Evolutionary conservation across 768 basidiomycete genomes (phyloP), one percentile per base, ranked within the genome.

Genomic region (Pleurotus tuoliensis): DNA sequence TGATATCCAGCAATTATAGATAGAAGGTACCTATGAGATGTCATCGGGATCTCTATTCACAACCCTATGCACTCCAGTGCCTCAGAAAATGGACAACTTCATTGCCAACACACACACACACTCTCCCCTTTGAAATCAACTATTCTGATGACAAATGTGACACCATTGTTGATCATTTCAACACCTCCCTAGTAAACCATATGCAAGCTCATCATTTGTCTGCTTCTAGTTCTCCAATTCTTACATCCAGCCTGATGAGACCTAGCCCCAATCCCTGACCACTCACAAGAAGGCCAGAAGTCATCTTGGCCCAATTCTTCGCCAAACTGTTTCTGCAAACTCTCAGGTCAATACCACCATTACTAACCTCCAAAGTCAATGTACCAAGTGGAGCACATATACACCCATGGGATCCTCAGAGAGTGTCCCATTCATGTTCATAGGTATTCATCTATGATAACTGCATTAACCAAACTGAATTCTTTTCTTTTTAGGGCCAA

Each of bases 61-160:
- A 37, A 34, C 20, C 34, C 44, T 56, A 18, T 27, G 46, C 15
- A 46, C 45, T 16, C 55, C 44, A 16, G 22, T 18, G 11, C 11
- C 27, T 13, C 22, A 20, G 20, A 56, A 56, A 37, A 47, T 56
- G 43, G 20, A n/a, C 16, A 7, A 24, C 34, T 56, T 56, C 47
- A 46, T 56, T 38, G 27, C 15, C n/a, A n/a, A n/a, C n/a, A n/a
- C n/a, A n/a, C n/a, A n/a, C n/a, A n/a, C n/a, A n/a, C n/a, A n/a
- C n/a, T n/a, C n/a, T 56, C 22, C 6, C 25, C 15, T 56, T 56
- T 47, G 55, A 56, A 16, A 34, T 56, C 18, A 37, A 15, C 25
- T 46, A 34, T 24, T n/a, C 27, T 47, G 55, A 16, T 38, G 20
- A 24, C 9, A 43, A 43, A 22, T 24, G 44, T 13, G 27, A 22